Percentiles rank a stretch among this genome's conserved stretches.
Evolutionary conservation across 768 basidiomycete genomes (phyloP).

Genomic region (Gloeostereum incarnatum): DNA sequence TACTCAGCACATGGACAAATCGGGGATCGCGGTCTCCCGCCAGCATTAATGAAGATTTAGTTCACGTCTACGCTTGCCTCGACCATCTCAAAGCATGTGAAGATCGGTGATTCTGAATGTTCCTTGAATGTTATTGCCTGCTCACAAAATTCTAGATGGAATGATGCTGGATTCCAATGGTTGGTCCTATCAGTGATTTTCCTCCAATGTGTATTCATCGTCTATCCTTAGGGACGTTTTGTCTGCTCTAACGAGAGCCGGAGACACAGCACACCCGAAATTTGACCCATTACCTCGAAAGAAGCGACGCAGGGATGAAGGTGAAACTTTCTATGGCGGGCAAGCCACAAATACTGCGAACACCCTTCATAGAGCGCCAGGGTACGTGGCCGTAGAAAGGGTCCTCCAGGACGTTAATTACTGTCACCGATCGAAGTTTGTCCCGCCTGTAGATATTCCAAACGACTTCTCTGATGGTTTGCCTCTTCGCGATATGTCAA

Average conservation of each 20-base stretch:
- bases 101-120: slow-evolving; percentile 16
- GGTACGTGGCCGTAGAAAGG: too few species aligned
- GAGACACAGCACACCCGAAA: slow-evolving; percentile 1
- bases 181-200: slow-evolving; percentile 10
- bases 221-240: slow-evolving; percentile 24
- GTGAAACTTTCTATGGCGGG: not conserved
- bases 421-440: too few species aligned
- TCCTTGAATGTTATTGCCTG: not conserved
- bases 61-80: slow-evolving; percentile 53
- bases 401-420: too few species aligned
- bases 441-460: too few species aligned
- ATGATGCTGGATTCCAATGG: slow-evolving; percentile 30
- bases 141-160: slow-evolving; percentile 22
- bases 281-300: not conserved
- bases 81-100: slow-evolving; percentile 36
- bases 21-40: slow-evolving; percentile 34
- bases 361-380: too few species aligned
- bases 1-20: slow-evolving; percentile 61
- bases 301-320: not conserved
- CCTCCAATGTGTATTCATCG: not conserved
- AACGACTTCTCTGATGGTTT: not conserved
- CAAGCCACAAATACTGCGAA: not conserved
- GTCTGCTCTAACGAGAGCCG: slow-evolving; percentile 19
- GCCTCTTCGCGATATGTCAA: not conserved
- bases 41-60: slow-evolving; percentile 42